phyloP scores from a whole-genome alignment of 139 green algal species.

The Chlorella sp. region DNA sequence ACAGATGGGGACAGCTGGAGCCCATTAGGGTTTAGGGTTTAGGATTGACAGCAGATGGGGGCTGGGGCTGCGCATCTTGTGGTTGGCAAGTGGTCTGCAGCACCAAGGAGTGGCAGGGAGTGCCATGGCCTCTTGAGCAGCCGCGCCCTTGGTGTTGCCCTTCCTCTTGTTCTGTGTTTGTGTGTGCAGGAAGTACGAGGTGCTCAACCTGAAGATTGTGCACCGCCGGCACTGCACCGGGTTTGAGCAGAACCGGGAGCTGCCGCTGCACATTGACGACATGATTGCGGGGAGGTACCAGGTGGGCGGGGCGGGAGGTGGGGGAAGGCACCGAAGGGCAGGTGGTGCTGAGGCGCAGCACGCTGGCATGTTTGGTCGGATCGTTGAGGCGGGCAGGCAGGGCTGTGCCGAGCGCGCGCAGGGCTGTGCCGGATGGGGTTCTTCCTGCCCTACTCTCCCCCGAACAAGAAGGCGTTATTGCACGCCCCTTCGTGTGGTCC shows the following conservation, averaged over 20 bases:
- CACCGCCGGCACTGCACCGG: slow-evolving; percentile 75
- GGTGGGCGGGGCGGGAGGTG: slow-evolving; percentile 16
- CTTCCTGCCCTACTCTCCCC: neutral
- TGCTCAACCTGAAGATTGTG: slow-evolving; percentile 80
- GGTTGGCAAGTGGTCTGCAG: no score
- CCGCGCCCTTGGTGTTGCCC: no score
- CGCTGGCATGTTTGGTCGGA: neutral
- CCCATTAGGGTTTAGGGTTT: neutral
- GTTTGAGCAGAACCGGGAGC: slow-evolving; percentile 95
- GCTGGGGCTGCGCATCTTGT: no score
- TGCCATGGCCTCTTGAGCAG: neutral
- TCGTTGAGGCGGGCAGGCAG: no score
- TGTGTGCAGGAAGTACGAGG: slow-evolving; percentile 69
- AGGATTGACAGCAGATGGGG: neutral
- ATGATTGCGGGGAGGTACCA: slow-evolving; percentile 93
- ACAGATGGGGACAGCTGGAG: neutral
- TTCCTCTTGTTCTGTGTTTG: neutral
- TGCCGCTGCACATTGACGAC: slow-evolving; percentile 83
- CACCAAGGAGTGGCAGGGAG: no score
- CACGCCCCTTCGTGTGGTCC: no score
- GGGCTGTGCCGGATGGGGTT: no score
- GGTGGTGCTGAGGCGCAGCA: neutral
- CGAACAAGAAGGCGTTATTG: no score
- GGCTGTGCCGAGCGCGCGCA: no score
- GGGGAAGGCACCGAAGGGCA: neutral